These are phyloP conservation scores for Hyaloscypha hepaticicola DNA, from an alignment of 495 filamentous ascomycete species.

Conservation along the genomic window DNA sequence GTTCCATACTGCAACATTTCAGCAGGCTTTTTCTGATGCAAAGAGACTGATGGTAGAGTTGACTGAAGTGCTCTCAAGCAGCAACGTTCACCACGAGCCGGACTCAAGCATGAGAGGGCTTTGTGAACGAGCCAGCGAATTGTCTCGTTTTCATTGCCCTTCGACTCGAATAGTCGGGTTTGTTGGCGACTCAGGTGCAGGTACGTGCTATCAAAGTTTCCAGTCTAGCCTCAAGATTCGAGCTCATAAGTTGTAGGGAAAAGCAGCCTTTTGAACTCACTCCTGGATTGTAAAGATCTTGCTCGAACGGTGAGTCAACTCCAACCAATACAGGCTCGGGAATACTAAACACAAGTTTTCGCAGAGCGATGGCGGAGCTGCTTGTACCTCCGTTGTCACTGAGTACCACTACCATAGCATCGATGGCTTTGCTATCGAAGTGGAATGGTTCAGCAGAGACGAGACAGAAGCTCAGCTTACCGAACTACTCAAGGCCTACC, in stretches of 20 bases:
- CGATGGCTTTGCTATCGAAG: constrained; percentile 35
- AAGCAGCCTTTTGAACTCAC: constrained; percentile 22
- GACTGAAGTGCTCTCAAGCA: constrained; percentile 34
- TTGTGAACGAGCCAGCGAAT: constrained; percentile 27
- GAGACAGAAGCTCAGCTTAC: constrained; percentile 35
- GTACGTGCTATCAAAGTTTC: constrained; percentile 9
- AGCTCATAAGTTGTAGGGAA: constrained; percentile 14
- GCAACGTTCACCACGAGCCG: constrained; percentile 33
- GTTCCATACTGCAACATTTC: constrained; percentile 37
- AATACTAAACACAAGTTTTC: neutral
- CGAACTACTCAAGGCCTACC: constrained; percentile 36
- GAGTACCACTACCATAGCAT: constrained; percentile 40
- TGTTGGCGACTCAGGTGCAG: constrained; percentile 39
- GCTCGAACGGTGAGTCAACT: constrained; percentile 20
- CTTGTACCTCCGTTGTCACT: constrained; percentile 44
- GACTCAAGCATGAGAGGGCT: constrained; percentile 39
- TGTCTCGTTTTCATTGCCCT: constrained; percentile 37
- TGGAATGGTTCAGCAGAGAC: constrained; percentile 35
- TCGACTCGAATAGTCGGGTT: constrained; percentile 40
- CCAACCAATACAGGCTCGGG: neutral
- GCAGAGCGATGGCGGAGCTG: constrained; percentile 29
- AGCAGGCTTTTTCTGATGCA: constrained; percentile 34
- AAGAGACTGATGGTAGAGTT: constrained; percentile 32
- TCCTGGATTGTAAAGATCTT: constrained; percentile 15
- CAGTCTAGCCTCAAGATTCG: neutral